Evolutionary conservation across 176 grass and related monocot species (phyloP).

Genomic region (Puya raimondii): DNA sequence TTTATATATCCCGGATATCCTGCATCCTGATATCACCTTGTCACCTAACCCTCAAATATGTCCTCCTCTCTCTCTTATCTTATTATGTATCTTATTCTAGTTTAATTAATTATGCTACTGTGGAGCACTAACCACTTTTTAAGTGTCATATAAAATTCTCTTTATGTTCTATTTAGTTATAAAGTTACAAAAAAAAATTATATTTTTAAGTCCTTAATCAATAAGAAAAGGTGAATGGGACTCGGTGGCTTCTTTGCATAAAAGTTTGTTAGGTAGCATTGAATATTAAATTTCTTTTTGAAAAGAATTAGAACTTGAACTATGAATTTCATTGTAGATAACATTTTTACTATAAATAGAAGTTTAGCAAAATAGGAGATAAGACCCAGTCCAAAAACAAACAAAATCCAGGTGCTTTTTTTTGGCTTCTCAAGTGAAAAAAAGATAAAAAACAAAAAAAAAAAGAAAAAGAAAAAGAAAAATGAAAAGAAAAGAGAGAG

Average conservation of each 20-base stretch:
- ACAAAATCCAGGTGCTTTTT: constrained; percentile 35
- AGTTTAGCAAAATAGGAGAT: too few species aligned
- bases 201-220: too few species aligned
- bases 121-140: constrained; percentile 20
- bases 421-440: constrained; percentile 11
- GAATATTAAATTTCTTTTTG: too few species aligned
- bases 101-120: constrained; percentile 15
- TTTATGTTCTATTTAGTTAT: too few species aligned
- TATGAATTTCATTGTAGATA: too few species aligned
- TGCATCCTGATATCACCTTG: constrained; percentile 42
- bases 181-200: too few species aligned
- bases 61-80: constrained; percentile 3
- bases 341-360: too few species aligned
- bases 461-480: neutral
- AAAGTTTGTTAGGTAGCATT: too few species aligned
- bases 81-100: constrained; percentile 8
- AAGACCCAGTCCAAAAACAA: neutral
- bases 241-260: too few species aligned
- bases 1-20: neutral
- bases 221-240: too few species aligned
- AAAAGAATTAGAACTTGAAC: too few species aligned
- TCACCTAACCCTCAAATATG: constrained; percentile 48
- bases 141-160: constrained; percentile 13
- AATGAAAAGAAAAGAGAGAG: constrained; percentile 9
- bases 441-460: constrained; percentile 11